Evolutionary conservation across 352 stramenopile species (phyloP).

Genomic region (Thraustotheca clavata): DNA sequence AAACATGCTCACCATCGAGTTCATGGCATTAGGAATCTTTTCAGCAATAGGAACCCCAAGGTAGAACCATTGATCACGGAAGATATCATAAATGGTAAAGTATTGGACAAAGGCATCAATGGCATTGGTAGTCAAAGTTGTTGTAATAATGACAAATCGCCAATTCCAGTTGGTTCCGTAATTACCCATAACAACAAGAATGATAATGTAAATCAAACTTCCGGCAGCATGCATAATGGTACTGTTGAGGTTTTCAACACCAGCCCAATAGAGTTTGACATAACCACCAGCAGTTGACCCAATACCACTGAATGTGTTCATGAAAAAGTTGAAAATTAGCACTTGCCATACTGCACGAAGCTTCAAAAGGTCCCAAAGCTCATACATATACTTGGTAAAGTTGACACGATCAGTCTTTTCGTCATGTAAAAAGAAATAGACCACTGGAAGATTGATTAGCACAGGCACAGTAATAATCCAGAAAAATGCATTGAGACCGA

Average conservation of each 20-base stretch:
- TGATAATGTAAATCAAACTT: conserved; percentile 8
- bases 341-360: conserved; percentile 59
- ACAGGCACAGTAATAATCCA: conserved; percentile 29
- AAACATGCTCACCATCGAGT: conserved; percentile 48
- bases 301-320: conserved; percentile 41
- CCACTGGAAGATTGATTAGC: conserved; percentile 29
- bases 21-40: conserved; percentile 37
- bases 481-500: conserved; percentile 7
- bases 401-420: conserved; percentile 30
- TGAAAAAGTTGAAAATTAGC: conserved; percentile 44
- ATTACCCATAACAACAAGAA: conserved; percentile 21
- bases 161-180: conserved; percentile 50
- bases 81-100: conserved; percentile 41
- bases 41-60: conserved; percentile 47
- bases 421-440: conserved; percentile 41
- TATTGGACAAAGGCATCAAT: conserved; percentile 47
- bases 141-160: conserved; percentile 37
- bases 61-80: conserved; percentile 58
- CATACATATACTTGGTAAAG: conserved; percentile 30
- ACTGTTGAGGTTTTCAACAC: conserved; percentile 19
- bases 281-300: conserved; percentile 34
- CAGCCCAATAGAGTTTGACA: conserved; percentile 38
- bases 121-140: conserved; percentile 30
- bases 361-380: conserved; percentile 68
- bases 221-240: neutral